Percentiles rank a stretch among this genome's conserved stretches.
Evolutionary conservation across 176 grass and related monocot genomes (phyloP).

Genomic region (Oryza glaberrima): DNA sequence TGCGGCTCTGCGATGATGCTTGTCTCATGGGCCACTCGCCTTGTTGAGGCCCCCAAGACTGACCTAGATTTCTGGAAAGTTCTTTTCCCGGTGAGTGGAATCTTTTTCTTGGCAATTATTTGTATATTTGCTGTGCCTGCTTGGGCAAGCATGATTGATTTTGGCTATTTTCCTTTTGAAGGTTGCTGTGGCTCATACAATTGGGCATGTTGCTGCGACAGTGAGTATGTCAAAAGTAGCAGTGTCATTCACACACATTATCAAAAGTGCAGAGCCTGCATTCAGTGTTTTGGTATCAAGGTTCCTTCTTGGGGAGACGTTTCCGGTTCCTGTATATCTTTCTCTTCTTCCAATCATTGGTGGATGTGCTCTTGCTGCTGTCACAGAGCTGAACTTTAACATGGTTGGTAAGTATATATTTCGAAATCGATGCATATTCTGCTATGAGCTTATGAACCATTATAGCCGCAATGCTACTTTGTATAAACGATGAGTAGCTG

Average conservation of each 20-base stretch:
- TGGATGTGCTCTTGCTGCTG: slow-evolving; percentile 82
- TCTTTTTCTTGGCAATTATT: slow-evolving; percentile 3
- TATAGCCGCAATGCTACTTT: not conserved
- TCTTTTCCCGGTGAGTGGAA: slow-evolving; percentile 72
- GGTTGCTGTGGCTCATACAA: slow-evolving; percentile 89
- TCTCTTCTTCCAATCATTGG: slow-evolving; percentile 90
- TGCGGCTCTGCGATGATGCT: slow-evolving; percentile 85
- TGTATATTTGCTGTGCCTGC: not conserved
- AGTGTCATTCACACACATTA: slow-evolving; percentile 97
- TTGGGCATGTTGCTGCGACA: slow-evolving; percentile 91
- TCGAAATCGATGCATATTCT: not conserved
- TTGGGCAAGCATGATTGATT: slow-evolving; percentile 39
- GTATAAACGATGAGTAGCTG: not conserved
- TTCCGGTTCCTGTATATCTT: slow-evolving; percentile 80
- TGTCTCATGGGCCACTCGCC: slow-evolving; percentile 73
- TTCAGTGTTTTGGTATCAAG: slow-evolving; percentile 92
- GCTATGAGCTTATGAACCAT: not conserved
- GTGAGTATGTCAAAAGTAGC: slow-evolving; percentile 98
- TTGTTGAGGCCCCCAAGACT: slow-evolving; percentile 78
- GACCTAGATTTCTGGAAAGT: slow-evolving; percentile 89
- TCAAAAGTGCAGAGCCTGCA: slow-evolving; percentile 94
- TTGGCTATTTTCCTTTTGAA: slow-evolving; percentile 40
- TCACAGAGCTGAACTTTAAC: slow-evolving; percentile 93
- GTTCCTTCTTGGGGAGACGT: slow-evolving; percentile 80
- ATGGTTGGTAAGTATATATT: slow-evolving; percentile 69